Conservation (phyloP, 2,329 filamentous ascomycete species). For the Phoma herbarum region DNA sequence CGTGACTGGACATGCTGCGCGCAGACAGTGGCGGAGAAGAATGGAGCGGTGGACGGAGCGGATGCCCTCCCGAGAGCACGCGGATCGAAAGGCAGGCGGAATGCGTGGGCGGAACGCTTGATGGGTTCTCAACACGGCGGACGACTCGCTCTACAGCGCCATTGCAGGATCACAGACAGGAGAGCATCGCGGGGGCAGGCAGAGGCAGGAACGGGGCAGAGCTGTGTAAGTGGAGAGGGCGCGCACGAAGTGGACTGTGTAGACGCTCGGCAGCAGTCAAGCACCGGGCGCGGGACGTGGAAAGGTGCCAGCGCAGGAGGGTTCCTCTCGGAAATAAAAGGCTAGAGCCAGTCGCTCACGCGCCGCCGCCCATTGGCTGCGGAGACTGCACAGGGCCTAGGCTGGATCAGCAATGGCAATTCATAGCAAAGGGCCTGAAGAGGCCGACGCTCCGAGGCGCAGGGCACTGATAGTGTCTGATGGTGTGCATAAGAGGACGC, state of each 20-base stretch:
- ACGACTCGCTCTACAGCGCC: constrained; percentile 22
- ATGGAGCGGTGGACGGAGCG: constrained; percentile 28
- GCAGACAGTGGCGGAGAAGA: constrained; percentile 30
- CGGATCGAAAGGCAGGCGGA: constrained; percentile 24
- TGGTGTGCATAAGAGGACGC: neutral
- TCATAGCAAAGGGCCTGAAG: constrained; percentile 2
- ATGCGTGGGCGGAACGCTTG: constrained; percentile 31
- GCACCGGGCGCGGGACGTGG: constrained; percentile 8
- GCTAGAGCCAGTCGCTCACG: neutral
- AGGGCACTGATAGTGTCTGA: neutral
- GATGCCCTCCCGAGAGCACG: constrained; percentile 19
- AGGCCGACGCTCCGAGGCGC: constrained; percentile 16
- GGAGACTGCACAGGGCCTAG: constrained; percentile 13
- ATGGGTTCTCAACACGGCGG: constrained; percentile 9
- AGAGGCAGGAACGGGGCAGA: constrained; percentile 10
- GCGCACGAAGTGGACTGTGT: constrained; percentile 10
- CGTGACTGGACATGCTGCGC: constrained; percentile 35
- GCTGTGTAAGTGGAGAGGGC: constrained; percentile 11
- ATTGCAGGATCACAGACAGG: constrained; percentile 15
- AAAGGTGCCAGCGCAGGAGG: constrained; percentile 5
- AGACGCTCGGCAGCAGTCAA: constrained; percentile 19
- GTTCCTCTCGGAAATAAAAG: neutral
- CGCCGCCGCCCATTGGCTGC: constrained; percentile 27
- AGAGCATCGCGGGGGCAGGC: constrained; percentile 23
- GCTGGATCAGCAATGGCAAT: constrained; percentile 10